A percentile compares a stretch with the other conserved stretches of the same genome.
phyloP scores from a whole-genome alignment of 495 filamentous ascomycete species.

The Opeltia flavorubescens region DNA sequence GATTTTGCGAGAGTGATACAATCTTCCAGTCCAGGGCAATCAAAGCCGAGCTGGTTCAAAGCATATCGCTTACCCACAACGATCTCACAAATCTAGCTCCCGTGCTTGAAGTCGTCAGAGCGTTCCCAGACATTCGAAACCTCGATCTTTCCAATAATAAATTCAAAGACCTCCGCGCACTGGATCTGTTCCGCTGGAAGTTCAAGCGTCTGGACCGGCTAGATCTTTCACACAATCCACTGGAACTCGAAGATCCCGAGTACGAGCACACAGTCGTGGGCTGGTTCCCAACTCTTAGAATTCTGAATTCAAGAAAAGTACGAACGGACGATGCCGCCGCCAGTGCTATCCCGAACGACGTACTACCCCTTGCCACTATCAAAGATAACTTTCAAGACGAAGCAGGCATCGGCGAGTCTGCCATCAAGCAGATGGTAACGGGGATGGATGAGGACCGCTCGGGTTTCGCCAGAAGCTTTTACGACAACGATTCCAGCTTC shows the following conservation, averaged over 20 bases:
- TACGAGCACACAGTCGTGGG: conserved; percentile 58
- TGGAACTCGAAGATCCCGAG: conserved; percentile 43
- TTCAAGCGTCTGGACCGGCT: conserved; percentile 68
- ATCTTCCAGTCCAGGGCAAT: conserved; percentile 46
- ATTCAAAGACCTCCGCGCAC: conserved; percentile 40
- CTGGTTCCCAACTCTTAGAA: conserved; percentile 67
- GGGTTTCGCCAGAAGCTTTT: conserved; percentile 48
- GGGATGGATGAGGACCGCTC: conserved; percentile 61
- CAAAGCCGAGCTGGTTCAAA: conserved; percentile 58
- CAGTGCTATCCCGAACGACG: conserved; percentile 37
- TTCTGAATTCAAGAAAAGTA: conserved; percentile 56
- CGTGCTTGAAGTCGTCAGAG: conserved; percentile 56
- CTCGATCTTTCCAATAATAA: conserved; percentile 75
- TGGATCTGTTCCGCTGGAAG: conserved; percentile 59
- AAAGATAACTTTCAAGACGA: conserved; percentile 60
- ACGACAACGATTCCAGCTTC: conserved; percentile 66
- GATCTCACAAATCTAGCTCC: conserved; percentile 51
- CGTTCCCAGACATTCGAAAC: conserved; percentile 70
- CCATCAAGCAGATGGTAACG: conserved; percentile 59
- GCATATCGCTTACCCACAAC: conserved; percentile 67
- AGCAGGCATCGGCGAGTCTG: conserved; percentile 55
- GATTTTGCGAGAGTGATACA: conserved; percentile 48
- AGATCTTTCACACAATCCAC: conserved; percentile 60
- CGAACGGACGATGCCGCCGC: conserved; percentile 53
- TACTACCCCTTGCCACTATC: conserved; percentile 48